Conservation (phyloP, 2,329 filamentous ascomycete species). For the Colletotrichum sp. region DNA sequence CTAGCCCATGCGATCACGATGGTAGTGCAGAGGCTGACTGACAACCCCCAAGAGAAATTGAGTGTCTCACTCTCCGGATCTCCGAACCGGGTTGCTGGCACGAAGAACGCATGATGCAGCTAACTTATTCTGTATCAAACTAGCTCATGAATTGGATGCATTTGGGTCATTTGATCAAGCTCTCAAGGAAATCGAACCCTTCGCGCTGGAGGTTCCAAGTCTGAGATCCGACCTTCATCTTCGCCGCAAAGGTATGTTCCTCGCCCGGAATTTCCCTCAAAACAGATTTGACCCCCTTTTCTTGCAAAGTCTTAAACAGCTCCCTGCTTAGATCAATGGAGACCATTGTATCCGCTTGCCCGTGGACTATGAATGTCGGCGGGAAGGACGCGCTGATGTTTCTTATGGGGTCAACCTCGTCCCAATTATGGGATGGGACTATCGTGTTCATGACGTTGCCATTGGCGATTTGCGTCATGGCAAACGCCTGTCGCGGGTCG, state of each 20-base stretch:
- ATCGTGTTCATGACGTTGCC: constrained; percentile 41
- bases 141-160: background rate
- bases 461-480: constrained; percentile 43
- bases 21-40: background rate
- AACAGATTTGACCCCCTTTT: constrained; percentile 35
- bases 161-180: constrained; percentile 9
- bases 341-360: constrained; percentile 42
- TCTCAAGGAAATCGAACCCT: constrained; percentile 47
- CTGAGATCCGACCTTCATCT: constrained; percentile 41
- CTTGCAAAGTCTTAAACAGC: constrained; percentile 29
- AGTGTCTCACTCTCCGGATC: background rate
- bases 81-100: background rate
- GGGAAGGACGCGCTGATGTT: constrained; percentile 36
- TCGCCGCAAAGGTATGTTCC: constrained; percentile 47
- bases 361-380: constrained; percentile 48
- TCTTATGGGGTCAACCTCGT: constrained; percentile 36
- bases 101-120: background rate
- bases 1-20: background rate
- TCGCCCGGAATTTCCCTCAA: constrained; percentile 43
- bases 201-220: constrained; percentile 39
- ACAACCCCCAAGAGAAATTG: background rate
- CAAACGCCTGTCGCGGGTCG: constrained; percentile 42
- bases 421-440: constrained; percentile 28
- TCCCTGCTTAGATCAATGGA: constrained; percentile 37
- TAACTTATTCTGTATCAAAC: background rate